Evolutionary conservation across 495 filamentous ascomycete genomes (phyloP), one percentile per base, ranked within the genome.

Genomic region (Xylaria grammica): DNA sequence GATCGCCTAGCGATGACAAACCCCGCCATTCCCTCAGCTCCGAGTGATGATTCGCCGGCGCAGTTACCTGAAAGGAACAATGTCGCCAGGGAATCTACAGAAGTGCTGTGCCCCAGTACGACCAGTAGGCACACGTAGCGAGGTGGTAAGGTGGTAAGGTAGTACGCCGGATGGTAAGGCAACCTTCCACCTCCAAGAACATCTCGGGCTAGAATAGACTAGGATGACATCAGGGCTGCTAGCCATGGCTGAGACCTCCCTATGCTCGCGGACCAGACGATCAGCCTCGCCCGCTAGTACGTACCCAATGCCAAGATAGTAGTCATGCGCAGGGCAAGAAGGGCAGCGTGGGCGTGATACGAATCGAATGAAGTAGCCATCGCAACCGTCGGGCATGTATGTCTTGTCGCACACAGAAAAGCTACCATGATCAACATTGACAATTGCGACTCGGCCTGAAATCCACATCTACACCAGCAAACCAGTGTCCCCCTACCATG

Each of bases 201-300:
- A n/a, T n/a, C n/a, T n/a, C n/a, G n/a, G n/a, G 13, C 29, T 26
- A 22, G 9, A 34, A 5, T 8, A n/a, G 24, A n/a, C 24, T 36
- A 59, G 42, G 40, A 59, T 59, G 56, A 59, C 56, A 59, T 48
- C 42, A 48, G 34, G 56, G 32, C 26, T n/a, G n/a, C n/a, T n/a
- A 34, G 42, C 40, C 56, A 48, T 22, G 42, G 56, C 56, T 59
- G 56, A 59, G 30, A 22, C 11, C 40, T 48, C 3, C 40, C n/a
- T 59, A 9, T 24, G 6, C 10, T n/a, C 17, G 56, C 10, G 24
- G 42, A 32, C 19, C 8, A 19, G 38, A 59, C 17, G 3, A 48
- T 24, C 45, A 48, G 45, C 19, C 40, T 58, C 24, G 40, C 15
- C 45, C 13, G 40, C 15, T 24, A 32, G 24, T 32, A 46, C 40